Conservation (phyloP, 441 rosid genomes). For the Dalechampia spathulata region DNA sequence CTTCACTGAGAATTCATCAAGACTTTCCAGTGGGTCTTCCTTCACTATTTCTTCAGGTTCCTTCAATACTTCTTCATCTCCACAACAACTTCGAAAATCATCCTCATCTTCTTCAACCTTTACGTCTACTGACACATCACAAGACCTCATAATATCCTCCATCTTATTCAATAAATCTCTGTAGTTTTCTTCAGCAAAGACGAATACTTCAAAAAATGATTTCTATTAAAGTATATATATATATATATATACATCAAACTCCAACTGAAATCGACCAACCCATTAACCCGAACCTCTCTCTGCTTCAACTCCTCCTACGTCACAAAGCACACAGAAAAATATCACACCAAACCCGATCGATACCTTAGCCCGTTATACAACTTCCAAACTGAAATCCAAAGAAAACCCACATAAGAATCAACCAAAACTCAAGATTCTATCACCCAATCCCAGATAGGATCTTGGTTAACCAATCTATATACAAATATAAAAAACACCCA, state of each 20-base stretch:
- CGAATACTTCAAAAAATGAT: constrained; percentile 14
- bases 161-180: constrained; percentile 19
- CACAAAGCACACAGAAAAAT: constrained; percentile 1
- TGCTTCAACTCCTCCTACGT: constrained; percentile 13
- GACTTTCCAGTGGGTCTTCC: constrained; percentile 38
- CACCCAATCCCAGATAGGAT: not conserved
- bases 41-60: constrained; percentile 48
- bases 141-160: constrained; percentile 37
- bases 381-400: constrained; percentile 10
- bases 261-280: constrained; percentile 11
- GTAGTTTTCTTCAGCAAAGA: constrained; percentile 10
- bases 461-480: too few relatives aligned
- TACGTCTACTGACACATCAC: constrained; percentile 25
- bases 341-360: not conserved
- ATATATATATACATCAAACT: constrained; percentile 13
- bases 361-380: not conserved
- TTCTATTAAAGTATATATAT: too few relatives aligned
- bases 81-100: constrained; percentile 87
- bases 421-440: constrained; percentile 7
- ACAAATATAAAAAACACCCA: constrained; percentile 20
- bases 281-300: constrained; percentile 15
- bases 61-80: constrained; percentile 83
- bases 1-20: constrained; percentile 68
- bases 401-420: constrained; percentile 11
- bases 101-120: constrained; percentile 68